These are phyloP conservation scores for Sporothrix brasiliensis DNA, from an alignment of 2,329 filamentous ascomycete species.

Conservation along the genomic window DNA sequence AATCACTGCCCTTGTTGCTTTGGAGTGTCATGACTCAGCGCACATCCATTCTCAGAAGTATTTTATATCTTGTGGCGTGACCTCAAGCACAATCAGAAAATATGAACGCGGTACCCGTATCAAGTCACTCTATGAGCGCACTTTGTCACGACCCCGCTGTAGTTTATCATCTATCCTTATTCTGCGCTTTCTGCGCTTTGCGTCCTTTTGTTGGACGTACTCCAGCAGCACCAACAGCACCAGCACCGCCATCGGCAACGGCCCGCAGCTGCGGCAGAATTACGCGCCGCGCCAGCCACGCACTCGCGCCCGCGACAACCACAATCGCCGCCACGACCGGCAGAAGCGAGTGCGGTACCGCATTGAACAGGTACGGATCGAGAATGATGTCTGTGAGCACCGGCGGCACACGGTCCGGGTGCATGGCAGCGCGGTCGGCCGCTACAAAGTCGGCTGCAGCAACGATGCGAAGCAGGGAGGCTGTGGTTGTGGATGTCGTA, in stretches of 20 bases:
- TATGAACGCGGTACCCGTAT: too few species aligned
- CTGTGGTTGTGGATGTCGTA: neutral
- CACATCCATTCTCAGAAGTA: too few species aligned
- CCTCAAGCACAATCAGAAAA: too few species aligned
- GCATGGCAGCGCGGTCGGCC: slow-evolving; percentile 73
- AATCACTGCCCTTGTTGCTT: too few species aligned
- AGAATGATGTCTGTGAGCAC: slow-evolving; percentile 82
- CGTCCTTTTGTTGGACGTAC: neutral
- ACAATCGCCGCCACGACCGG: slow-evolving; percentile 71
- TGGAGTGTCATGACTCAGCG: too few species aligned
- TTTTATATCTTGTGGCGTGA: too few species aligned
- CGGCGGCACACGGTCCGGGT: slow-evolving; percentile 59
- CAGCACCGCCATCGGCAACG: slow-evolving; percentile 25
- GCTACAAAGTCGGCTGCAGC: slow-evolving; percentile 86
- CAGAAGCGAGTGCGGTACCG: slow-evolving; percentile 75
- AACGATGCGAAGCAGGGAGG: slow-evolving; percentile 69
- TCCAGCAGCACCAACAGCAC: neutral
- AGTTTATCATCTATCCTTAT: neutral
- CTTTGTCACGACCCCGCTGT: too few species aligned
- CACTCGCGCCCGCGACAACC: slow-evolving; percentile 55
- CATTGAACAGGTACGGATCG: slow-evolving; percentile 76
- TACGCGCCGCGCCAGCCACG: slow-evolving; percentile 49
- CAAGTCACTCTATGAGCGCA: too few species aligned
- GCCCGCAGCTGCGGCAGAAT: slow-evolving; percentile 43
- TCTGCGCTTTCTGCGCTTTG: neutral